A percentile compares a stretch with the other conserved stretches of the same genome.
Conservation (phyloP, 768 basidiomycete species). For the Boletus tomentosulus region DNA sequence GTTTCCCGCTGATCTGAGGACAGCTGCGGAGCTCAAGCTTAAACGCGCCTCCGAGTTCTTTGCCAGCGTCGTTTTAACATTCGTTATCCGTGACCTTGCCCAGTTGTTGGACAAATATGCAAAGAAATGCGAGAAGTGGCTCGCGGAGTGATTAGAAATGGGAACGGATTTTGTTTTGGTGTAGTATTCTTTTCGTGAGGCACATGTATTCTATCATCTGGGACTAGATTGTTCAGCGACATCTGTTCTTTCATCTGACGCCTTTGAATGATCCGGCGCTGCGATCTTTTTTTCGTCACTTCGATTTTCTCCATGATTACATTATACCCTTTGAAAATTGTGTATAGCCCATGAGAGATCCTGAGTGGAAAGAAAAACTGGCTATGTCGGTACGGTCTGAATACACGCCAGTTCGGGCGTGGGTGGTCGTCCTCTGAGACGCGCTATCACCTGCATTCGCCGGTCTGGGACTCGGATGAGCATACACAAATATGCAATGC, state of each 20-base stretch:
- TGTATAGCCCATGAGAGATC: slow-evolving; percentile 11
- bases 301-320: slow-evolving; percentile 21
- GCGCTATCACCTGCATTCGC: slow-evolving; percentile 57
- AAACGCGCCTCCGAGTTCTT: slow-evolving; percentile 89
- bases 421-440: slow-evolving; percentile 52
- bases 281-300: slow-evolving; percentile 12
- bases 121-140: slow-evolving; percentile 91
- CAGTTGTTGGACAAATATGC: slow-evolving; percentile 88
- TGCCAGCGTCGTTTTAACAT: slow-evolving; percentile 80
- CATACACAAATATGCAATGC: not conserved
- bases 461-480: slow-evolving; percentile 39
- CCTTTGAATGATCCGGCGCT: slow-evolving; percentile 9
- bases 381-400: slow-evolving; percentile 10
- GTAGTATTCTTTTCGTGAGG: slow-evolving; percentile 25
- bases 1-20: slow-evolving; percentile 61
- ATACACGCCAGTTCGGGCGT: slow-evolving; percentile 46
- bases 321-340: slow-evolving; percentile 23
- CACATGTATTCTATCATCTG: slow-evolving; percentile 34
- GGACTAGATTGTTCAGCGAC: slow-evolving; percentile 31
- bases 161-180: slow-evolving; percentile 21
- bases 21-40: slow-evolving; percentile 66
- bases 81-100: slow-evolving; percentile 85
- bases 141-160: slow-evolving; percentile 58
- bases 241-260: slow-evolving; percentile 30
- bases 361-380: not conserved